These are phyloP conservation scores for Stemphylium beticola DNA, from an alignment of 2,329 filamentous ascomycete species.

Conservation along the genomic window DNA sequence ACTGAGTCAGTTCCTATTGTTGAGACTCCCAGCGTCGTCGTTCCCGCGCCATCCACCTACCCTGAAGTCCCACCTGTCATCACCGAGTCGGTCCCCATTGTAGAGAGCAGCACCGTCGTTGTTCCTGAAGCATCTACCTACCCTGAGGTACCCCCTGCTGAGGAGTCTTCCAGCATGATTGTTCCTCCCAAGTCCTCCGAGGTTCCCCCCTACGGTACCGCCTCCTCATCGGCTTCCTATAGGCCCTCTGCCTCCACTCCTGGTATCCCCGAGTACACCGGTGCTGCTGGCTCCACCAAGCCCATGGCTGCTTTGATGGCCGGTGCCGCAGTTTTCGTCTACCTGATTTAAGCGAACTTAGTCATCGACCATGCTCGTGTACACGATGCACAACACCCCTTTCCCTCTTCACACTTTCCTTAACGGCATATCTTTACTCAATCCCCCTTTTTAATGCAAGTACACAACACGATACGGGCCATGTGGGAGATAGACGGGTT, in stretches of 20 bases:
- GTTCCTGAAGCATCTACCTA: not conserved
- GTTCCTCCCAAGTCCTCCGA: conserved; percentile 3
- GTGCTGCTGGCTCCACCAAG: conserved; percentile 32
- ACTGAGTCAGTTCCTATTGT: not conserved
- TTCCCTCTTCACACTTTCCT: not conserved
- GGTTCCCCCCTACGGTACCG: too few species aligned
- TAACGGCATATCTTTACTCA: not conserved
- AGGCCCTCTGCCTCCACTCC: too few species aligned
- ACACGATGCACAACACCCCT: not conserved
- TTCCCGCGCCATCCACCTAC: not conserved
- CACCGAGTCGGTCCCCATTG: not conserved
- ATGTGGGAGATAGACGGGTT: not conserved
- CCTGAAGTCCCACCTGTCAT: not conserved
- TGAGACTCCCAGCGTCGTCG: not conserved
- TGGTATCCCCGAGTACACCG: conserved; percentile 25
- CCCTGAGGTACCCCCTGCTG: not conserved
- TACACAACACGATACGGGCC: not conserved
- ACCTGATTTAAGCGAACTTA: conserved; percentile 21
- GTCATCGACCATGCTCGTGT: not conserved
- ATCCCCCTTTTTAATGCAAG: not conserved
- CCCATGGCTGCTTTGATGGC: conserved; percentile 32
- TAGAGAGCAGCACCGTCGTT: not conserved
- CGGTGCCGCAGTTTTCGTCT: conserved; percentile 30
- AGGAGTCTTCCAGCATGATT: conserved; percentile 15
- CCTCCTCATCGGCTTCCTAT: too few species aligned